Percentiles rank a stretch among this genome's conserved stretches.
These are phyloP conservation scores for Colletotrichum godetiae DNA, from an alignment of 2,329 filamentous ascomycete species.

Conservation along the genomic window DNA sequence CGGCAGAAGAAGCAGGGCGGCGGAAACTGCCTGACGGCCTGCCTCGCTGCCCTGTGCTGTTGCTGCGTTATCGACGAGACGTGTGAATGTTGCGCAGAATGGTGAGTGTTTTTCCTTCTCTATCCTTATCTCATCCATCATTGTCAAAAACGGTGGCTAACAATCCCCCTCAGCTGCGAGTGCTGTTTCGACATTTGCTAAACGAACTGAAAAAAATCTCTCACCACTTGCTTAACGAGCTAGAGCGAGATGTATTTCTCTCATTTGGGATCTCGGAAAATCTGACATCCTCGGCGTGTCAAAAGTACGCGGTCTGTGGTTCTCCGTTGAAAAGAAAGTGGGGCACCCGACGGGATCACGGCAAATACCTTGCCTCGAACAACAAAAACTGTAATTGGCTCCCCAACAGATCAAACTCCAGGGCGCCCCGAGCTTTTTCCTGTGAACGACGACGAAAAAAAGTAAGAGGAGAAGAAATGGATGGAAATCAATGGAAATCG, in stretches of 20 bases:
- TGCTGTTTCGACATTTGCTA: slow-evolving; percentile 45
- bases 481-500: not conserved
- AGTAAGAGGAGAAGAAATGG: not conserved
- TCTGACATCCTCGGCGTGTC: slow-evolving; percentile 17
- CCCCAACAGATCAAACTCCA: not conserved
- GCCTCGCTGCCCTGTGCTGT: slow-evolving; percentile 61
- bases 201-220: not conserved
- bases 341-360: not conserved
- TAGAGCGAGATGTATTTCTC: not conserved
- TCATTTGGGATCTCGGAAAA: not conserved
- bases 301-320: not conserved
- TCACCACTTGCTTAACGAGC: not conserved
- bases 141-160: slow-evolving; percentile 7
- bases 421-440: not conserved
- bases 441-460: not conserved
- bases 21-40: slow-evolving; percentile 57
- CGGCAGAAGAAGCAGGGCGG: slow-evolving; percentile 44
- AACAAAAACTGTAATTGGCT: not conserved
- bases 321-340: not conserved
- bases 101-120: slow-evolving; percentile 47
- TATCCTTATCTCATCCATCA: not conserved
- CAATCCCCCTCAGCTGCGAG: slow-evolving; percentile 45
- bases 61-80: slow-evolving; percentile 62
- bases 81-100: slow-evolving; percentile 56
- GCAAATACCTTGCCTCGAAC: not conserved